These are phyloP conservation scores for Dactylonectria estremocensis DNA, from an alignment of 2,329 filamentous ascomycete species.

Conservation along the genomic window DNA sequence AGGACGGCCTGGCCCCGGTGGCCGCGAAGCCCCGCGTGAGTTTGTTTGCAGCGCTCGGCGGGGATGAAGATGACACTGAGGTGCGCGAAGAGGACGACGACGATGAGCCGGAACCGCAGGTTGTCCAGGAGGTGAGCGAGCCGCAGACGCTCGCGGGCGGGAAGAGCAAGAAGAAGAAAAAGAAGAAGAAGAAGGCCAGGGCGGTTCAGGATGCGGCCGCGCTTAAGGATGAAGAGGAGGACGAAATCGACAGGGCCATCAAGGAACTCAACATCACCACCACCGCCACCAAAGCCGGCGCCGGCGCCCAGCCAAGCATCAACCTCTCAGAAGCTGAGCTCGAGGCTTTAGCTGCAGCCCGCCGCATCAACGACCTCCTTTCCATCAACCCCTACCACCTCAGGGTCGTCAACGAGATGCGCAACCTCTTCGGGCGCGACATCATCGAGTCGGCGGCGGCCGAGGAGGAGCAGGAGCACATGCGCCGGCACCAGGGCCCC, in stretches of 20 bases:
- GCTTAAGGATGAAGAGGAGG: slow-evolving; percentile 53
- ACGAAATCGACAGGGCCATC: slow-evolving; percentile 72
- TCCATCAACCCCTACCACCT: slow-evolving; percentile 77
- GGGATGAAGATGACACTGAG: slow-evolving; percentile 60
- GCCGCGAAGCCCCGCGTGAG: slow-evolving; percentile 59
- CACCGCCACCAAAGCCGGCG: slow-evolving; percentile 11
- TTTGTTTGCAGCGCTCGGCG: slow-evolving; percentile 68
- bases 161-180: slow-evolving; percentile 59
- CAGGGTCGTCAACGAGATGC: slow-evolving; percentile 94
- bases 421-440: slow-evolving; percentile 69
- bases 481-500: slow-evolving; percentile 54
- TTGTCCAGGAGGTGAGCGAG: slow-evolving; percentile 38
- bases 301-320: not conserved
- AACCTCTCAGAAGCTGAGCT: not conserved
- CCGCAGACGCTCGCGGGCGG: slow-evolving; percentile 34
- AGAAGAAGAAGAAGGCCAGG: slow-evolving; percentile 56
- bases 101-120: slow-evolving; percentile 25
- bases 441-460: slow-evolving; percentile 69
- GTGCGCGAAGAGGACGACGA: slow-evolving; percentile 52
- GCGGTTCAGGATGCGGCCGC: slow-evolving; percentile 32
- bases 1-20: slow-evolving; percentile 51
- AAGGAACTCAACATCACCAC: slow-evolving; percentile 62
- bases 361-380: slow-evolving; percentile 60
- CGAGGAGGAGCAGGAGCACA: slow-evolving; percentile 64
- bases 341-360: slow-evolving; percentile 22